A percentile compares a stretch with the other conserved stretches of the same genome.
phyloP scores from a whole-genome alignment of 345 rosid species.

The Mercurialis annua region DNA sequence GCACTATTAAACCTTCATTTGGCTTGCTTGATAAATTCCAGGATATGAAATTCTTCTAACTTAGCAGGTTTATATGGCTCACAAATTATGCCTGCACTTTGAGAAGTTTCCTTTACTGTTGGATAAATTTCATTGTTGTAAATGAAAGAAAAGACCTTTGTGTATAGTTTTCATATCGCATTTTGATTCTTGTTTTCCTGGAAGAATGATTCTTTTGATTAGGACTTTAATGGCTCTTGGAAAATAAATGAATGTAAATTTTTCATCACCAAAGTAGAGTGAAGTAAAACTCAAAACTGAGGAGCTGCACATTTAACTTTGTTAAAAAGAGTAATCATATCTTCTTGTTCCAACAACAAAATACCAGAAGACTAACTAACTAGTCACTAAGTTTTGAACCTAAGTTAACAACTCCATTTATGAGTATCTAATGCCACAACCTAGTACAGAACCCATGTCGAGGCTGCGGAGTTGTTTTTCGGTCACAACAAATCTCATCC shows the following conservation, averaged over 20 bases:
- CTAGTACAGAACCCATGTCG: constrained; percentile 32
- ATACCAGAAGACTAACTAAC: neutral
- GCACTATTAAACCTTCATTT: neutral
- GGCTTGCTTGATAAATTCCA: neutral
- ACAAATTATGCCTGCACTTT: neutral
- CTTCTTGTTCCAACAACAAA: constrained; percentile 8
- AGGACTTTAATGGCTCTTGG: neutral
- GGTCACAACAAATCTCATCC: constrained; percentile 38
- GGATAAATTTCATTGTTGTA: neutral
- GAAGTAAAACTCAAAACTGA: neutral
- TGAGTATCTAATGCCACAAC: constrained; percentile 26
- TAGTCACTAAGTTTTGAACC: neutral
- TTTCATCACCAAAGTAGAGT: neutral
- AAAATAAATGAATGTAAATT: neutral
- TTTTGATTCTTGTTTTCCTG: no score
- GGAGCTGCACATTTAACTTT: constrained; percentile 4
- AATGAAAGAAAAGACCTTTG: neutral
- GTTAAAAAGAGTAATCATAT: neutral
- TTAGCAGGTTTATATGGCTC: neutral
- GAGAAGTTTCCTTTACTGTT: neutral
- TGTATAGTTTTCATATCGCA: neutral
- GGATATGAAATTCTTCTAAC: neutral
- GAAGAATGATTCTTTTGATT: neutral
- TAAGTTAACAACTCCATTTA: neutral
- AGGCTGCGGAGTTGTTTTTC: constrained; percentile 23